phyloP scores from a whole-genome alignment of 2,329 filamentous ascomycete genomes.

The Xylaria sp. region DNA sequence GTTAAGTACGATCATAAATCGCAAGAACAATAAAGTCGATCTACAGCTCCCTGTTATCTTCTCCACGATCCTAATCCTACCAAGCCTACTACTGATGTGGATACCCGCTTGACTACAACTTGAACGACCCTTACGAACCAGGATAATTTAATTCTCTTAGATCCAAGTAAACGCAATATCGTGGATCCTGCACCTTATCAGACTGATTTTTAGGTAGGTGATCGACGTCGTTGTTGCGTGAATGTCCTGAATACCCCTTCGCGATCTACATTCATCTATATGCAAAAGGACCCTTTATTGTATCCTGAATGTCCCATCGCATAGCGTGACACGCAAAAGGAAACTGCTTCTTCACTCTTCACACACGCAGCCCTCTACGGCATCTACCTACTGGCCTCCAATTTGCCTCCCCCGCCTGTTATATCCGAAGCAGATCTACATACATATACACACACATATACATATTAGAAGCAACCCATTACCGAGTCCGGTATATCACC shows the following conservation, averaged over 20 bases:
- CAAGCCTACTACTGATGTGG: background rate
- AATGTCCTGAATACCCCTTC: too few relatives aligned
- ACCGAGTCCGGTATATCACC: background rate
- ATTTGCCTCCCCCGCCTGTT: background rate
- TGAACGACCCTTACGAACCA: background rate
- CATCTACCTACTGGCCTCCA: background rate
- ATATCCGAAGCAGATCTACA: background rate
- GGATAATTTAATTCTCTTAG: background rate
- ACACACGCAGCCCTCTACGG: background rate
- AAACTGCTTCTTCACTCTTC: background rate
- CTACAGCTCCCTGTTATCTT: background rate
- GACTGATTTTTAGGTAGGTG: too few relatives aligned
- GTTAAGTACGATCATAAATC: background rate
- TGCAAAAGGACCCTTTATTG: too few relatives aligned
- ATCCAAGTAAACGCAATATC: background rate
- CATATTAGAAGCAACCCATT: background rate
- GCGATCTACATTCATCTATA: too few relatives aligned
- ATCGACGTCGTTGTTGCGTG: too few relatives aligned
- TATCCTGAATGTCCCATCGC: too few relatives aligned
- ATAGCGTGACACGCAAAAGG: too few relatives aligned
- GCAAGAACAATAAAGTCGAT: background rate
- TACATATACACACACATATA: background rate
- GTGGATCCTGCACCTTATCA: too few relatives aligned
- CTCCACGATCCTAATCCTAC: constrained; percentile 7
- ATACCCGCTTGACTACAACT: background rate